Evolutionary conservation across 129 eudicot genomes (phyloP), one percentile per base, ranked within the genome.

Genomic region (Sambucus nigra): DNA sequence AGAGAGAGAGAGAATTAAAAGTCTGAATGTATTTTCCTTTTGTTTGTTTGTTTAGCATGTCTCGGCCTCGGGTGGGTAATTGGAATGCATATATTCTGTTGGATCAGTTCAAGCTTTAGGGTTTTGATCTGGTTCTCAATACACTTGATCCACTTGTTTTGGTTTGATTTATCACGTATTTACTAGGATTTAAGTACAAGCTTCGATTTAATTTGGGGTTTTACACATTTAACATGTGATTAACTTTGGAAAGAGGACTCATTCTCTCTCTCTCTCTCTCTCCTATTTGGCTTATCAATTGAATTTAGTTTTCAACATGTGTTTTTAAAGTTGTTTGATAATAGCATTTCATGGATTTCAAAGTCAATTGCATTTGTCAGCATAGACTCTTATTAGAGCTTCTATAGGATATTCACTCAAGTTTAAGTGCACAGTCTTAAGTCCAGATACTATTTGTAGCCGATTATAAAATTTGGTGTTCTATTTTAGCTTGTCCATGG

Each of bases 201-300:
- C 32, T 42, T 56, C 2, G 16, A 17, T 15, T 0, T 27, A 11
- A 7, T 51, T 55, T 24, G 58, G 42, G 18, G 22, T 49, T 56
- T 50, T 41, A 63, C 72, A 57, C 47, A 53, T 52, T 19, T 54
- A 41, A 61, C 29, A 22, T 60, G 73, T 55, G 69, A 73, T 67
- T 65, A 25, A 52, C n/a, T 51, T 1, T 31, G 7, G 17, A 55
- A 22, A 47, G 29, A 33, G 21, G 47, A 20, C 21, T 8, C 12
- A 49, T 23, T 51, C 46, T 56, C 4, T 13, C 25, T 56, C 29
- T 28, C 21, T 35, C 62, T 50, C 58, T 50, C 51, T 51, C 25
- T 29, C 16, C 48, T 4, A 40, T 61, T 24, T 67, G 4, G 41
- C 45, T 68, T 45, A 29, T 65, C 14, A 38, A 65, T 18, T 49